phyloP scores from a whole-genome alignment of 805 yeast species.

The Isabelozyma gotoi region DNA sequence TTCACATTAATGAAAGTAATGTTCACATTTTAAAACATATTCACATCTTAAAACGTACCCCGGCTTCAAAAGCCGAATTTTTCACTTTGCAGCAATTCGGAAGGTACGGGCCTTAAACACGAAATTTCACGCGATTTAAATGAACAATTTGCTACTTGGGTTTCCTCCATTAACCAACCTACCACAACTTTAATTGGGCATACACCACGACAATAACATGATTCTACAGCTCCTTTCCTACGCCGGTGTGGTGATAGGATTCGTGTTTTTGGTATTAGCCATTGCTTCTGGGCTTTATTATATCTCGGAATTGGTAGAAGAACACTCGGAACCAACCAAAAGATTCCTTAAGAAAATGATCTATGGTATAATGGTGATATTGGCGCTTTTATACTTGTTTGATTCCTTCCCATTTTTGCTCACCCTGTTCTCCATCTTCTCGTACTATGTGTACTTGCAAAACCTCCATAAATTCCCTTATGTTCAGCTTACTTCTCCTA shows the following conservation, averaged over 20 bases:
- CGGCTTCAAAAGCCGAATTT: too few species aligned
- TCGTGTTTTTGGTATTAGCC: conserved; percentile 42
- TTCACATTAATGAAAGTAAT: too few species aligned
- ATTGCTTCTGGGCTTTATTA: conserved; percentile 92
- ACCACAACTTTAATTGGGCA: too few species aligned
- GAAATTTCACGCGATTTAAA: too few species aligned
- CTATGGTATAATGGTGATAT: conserved; percentile 54
- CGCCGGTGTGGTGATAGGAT: conserved; percentile 37
- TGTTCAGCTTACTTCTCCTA: conserved; percentile 69
- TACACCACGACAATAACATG: conserved; percentile 20
- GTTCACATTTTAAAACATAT: too few species aligned
- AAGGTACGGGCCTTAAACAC: too few species aligned
- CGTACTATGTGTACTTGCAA: conserved; percentile 73
- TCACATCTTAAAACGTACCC: too few species aligned
- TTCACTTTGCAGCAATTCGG: too few species aligned
- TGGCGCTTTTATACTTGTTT: conserved; percentile 58
- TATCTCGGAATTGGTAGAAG: conserved; percentile 89
- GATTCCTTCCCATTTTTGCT: conserved; percentile 80
- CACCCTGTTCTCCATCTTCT: conserved; percentile 63
- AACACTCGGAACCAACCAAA: conserved; percentile 83
- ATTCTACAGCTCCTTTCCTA: conserved; percentile 39
- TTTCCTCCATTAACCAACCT: too few species aligned
- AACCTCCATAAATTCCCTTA: conserved; percentile 83
- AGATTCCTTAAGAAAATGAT: conserved; percentile 65
- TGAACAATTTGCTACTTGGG: too few species aligned